phyloP scores from a whole-genome alignment of 164 flowering plant genomes.

The Litsea cubeba region DNA sequence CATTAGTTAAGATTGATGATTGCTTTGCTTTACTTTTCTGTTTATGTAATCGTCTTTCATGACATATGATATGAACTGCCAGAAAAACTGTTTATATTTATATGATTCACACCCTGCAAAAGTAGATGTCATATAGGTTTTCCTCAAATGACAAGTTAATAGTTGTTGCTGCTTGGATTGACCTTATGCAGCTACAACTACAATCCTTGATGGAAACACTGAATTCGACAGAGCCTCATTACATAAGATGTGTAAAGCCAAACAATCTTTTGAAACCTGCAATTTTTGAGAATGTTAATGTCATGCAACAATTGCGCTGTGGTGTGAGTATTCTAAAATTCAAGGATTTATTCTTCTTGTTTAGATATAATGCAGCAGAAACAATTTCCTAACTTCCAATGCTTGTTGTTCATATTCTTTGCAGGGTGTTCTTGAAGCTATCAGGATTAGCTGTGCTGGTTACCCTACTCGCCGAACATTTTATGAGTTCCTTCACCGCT shows the following conservation, averaged over 20 bases:
- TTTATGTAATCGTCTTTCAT: too few relatives aligned
- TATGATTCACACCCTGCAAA: too few relatives aligned
- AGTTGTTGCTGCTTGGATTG: too few relatives aligned
- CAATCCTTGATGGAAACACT: constrained; percentile 97
- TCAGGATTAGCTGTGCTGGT: constrained; percentile 98
- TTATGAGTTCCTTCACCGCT: constrained; percentile 87
- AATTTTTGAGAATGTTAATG: constrained; percentile 82
- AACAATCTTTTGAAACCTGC: constrained; percentile 91
- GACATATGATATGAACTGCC: too few relatives aligned
- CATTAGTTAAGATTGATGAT: too few relatives aligned
- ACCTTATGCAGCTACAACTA: constrained; percentile 63
- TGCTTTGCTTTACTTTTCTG: too few relatives aligned
- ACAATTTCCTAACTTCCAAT: neutral
- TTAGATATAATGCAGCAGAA: neutral
- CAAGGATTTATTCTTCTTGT: neutral
- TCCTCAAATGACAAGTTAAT: too few relatives aligned
- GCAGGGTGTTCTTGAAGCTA: constrained; percentile 97
- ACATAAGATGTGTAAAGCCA: constrained; percentile 99
- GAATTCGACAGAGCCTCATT: constrained; percentile 92
- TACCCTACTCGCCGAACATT: constrained; percentile 94
- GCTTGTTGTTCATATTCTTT: constrained; percentile 5
- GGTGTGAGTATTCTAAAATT: constrained; percentile 62
- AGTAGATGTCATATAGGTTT: too few relatives aligned
- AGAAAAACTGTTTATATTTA: too few relatives aligned
- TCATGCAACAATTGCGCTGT: constrained; percentile 93